Percentiles rank a stretch among this genome's conserved stretches.
These are phyloP conservation scores for Venturia effusa DNA, from an alignment of 2,329 filamentous ascomycete species.

Conservation along the genomic window DNA sequence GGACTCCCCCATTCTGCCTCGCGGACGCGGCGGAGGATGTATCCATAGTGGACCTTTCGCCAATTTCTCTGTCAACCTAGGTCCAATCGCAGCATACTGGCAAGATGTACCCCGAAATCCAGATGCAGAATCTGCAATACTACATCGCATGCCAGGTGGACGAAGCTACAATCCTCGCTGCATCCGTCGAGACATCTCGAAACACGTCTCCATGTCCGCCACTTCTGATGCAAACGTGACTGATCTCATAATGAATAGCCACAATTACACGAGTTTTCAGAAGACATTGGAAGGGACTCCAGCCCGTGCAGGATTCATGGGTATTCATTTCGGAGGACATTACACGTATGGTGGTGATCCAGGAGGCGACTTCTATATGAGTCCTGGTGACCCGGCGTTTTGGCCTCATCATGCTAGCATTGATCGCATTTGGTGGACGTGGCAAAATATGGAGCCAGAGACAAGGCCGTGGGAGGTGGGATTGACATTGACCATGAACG, in stretches of 20 bases:
- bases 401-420: slow-evolving; percentile 14
- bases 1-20: slow-evolving; percentile 10
- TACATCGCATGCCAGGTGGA: background rate
- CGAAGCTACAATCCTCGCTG: slow-evolving; percentile 27
- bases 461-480: slow-evolving; percentile 2
- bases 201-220: slow-evolving; percentile 21
- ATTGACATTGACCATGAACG: background rate
- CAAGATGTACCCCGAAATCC: slow-evolving; percentile 19
- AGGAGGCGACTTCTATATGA: slow-evolving; percentile 3
- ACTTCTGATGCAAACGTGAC: slow-evolving; percentile 17
- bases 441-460: slow-evolving; percentile 11
- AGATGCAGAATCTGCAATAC: slow-evolving; percentile 10
- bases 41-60: slow-evolving; percentile 18
- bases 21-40: slow-evolving; percentile 18
- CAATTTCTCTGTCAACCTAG: slow-evolving; percentile 29
- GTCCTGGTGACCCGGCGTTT: slow-evolving; percentile 12
- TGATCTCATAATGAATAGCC: slow-evolving; percentile 28
- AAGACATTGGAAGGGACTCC: background rate
- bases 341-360: slow-evolving; percentile 3
- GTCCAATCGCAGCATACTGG: slow-evolving; percentile 20
- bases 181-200: slow-evolving; percentile 32
- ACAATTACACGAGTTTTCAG: slow-evolving; percentile 29
- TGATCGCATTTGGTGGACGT: slow-evolving; percentile 14
- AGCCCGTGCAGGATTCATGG: background rate
- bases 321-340: slow-evolving; percentile 6